phyloP scores from a whole-genome alignment of 2,329 filamentous ascomycete species.

The Fusarium sp. region DNA sequence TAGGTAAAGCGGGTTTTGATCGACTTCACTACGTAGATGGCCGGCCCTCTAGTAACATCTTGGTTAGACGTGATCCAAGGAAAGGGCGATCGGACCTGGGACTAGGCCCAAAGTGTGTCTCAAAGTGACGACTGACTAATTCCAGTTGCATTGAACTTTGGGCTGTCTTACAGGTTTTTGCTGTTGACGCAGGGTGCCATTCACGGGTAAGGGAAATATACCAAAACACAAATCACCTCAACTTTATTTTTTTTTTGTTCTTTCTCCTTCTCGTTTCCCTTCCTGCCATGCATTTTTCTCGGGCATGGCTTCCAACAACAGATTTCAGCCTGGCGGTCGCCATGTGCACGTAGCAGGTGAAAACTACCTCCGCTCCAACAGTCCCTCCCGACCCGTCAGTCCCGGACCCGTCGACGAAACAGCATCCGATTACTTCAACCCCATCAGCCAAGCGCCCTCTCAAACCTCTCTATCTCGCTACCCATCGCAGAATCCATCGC shows the following conservation, averaged over 20 bases:
- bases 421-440: conserved; percentile 42
- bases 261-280: no score
- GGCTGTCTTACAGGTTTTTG: not conserved
- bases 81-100: not conserved
- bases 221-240: not conserved
- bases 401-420: conserved; percentile 39
- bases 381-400: conserved; percentile 31
- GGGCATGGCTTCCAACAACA: conserved; percentile 40
- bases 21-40: conserved; percentile 17
- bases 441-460: conserved; percentile 37
- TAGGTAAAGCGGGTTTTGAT: not conserved
- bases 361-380: conserved; percentile 21
- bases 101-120: conserved; percentile 8
- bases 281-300: conserved; percentile 19
- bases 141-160: not conserved
- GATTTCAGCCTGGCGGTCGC: conserved; percentile 41
- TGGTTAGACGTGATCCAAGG: not conserved
- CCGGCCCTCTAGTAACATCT: not conserved
- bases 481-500: conserved; percentile 15
- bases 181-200: not conserved
- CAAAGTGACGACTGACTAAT: conserved; percentile 35
- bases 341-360: conserved; percentile 18
- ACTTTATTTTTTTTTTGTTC: not conserved
- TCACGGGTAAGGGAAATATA: not conserved
- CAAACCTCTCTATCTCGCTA: conserved; percentile 31